These are phyloP conservation scores for Neopestalotiopsis rosae DNA, from an alignment of 2,329 filamentous ascomycete genomes.

Conservation along the genomic window DNA sequence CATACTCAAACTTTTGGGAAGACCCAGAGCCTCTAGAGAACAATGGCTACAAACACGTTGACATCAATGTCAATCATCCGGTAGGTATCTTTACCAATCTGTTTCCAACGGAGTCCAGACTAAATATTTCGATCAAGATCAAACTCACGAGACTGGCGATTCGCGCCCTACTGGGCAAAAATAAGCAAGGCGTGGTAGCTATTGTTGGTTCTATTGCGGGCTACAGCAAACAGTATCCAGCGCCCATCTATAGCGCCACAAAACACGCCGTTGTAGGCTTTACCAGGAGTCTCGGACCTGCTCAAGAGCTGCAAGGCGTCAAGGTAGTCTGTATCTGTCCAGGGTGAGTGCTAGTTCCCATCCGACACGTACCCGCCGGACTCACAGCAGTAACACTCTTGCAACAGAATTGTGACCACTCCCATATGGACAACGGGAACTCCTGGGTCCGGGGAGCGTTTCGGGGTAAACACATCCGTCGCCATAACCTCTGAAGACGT, in stretches of 20 bases:
- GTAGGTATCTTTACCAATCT: neutral
- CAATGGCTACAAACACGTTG: neutral
- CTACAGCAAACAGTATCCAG: neutral
- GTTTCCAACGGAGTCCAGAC: neutral
- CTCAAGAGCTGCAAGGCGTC: neutral
- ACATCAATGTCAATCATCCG: neutral
- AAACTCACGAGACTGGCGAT: neutral
- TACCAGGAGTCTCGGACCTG: neutral
- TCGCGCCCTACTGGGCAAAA: neutral
- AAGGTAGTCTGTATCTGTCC: neutral
- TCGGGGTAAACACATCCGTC: neutral
- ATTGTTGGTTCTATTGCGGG: neutral
- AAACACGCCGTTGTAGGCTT: neutral
- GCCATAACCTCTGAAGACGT: neutral
- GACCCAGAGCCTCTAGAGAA: neutral
- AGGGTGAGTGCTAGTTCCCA: neutral
- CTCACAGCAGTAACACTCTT: neutral
- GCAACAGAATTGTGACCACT: neutral
- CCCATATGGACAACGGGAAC: neutral
- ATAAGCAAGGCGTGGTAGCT: neutral
- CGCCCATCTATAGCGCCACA: neutral
- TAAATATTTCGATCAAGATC: neutral
- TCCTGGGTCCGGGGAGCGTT: neutral
- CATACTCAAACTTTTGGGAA: neutral
- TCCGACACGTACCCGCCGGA: neutral